These are phyloP conservation scores for Fusarium tupiense DNA, from an alignment of 2,329 filamentous ascomycete genomes.

Conservation along the genomic window DNA sequence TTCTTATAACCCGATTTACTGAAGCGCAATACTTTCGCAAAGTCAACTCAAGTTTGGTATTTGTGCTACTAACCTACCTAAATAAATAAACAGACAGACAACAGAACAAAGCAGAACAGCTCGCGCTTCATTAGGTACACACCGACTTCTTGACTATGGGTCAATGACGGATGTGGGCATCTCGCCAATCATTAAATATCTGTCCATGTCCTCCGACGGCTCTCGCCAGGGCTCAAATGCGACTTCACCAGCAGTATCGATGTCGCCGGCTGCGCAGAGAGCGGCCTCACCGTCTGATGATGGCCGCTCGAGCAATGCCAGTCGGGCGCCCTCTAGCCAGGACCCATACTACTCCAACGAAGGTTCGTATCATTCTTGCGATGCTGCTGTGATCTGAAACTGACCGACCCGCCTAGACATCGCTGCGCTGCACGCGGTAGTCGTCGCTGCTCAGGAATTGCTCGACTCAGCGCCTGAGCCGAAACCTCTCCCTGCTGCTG, in stretches of 20 bases:
- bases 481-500: slow-evolving; percentile 75
- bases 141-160: slow-evolving; percentile 45
- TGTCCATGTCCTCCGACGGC: slow-evolving; percentile 33
- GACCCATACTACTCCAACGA: slow-evolving; percentile 67
- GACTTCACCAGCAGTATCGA: slow-evolving; percentile 42
- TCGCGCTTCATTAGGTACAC: slow-evolving; percentile 9
- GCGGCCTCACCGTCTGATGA: slow-evolving; percentile 42
- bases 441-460: slow-evolving; percentile 74
- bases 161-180: slow-evolving; percentile 45
- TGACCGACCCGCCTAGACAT: slow-evolving; percentile 72
- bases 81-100: not conserved
- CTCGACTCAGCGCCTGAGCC: slow-evolving; percentile 65
- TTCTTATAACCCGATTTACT: not conserved
- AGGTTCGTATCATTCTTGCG: slow-evolving; percentile 52
- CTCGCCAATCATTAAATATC: slow-evolving; percentile 45
- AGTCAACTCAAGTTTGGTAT: not conserved
- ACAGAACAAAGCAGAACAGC: not conserved
- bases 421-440: slow-evolving; percentile 79
- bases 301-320: slow-evolving; percentile 42
- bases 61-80: not conserved
- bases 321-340: slow-evolving; percentile 42
- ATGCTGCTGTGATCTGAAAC: not conserved
- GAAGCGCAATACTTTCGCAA: not conserved
- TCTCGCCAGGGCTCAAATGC: slow-evolving; percentile 34
- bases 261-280: slow-evolving; percentile 40